phyloP scores from a whole-genome alignment of 345 rosid species.

The Populus alba region DNA sequence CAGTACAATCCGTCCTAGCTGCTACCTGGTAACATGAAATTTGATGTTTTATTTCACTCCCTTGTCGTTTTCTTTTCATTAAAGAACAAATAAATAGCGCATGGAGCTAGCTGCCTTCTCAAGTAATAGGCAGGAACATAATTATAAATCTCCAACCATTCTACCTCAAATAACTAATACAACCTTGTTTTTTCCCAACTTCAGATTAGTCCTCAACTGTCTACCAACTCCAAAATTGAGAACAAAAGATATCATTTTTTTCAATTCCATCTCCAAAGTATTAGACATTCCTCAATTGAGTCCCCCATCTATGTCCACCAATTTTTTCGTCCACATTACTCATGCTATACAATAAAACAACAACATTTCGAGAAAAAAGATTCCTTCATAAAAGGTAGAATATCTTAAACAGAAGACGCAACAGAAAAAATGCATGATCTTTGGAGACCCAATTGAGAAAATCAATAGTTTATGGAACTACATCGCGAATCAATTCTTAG shows the following conservation, averaged over 20 bases:
- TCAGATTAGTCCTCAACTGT: neutral
- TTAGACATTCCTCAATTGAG: no score
- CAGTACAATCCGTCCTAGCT: neutral
- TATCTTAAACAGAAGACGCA: neutral
- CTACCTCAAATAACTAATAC: neutral
- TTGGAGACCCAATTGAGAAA: neutral
- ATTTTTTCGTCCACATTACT: no score
- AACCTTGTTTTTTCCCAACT: neutral
- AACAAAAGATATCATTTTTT: neutral
- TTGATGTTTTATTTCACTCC: neutral
- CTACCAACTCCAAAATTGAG: neutral
- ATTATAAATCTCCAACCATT: no score
- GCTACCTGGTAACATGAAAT: neutral
- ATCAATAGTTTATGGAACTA: neutral
- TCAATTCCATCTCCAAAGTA: no score
- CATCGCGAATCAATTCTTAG: neutral
- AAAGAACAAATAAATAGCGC: neutral
- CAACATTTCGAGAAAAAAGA: neutral
- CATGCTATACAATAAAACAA: no score
- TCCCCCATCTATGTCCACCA: no score
- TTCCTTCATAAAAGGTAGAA: no score
- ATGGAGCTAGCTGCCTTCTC: neutral
- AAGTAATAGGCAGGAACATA: no score
- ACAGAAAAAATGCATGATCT: neutral
- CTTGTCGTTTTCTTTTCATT: neutral